Conservation (phyloP, 1,284 basidiomycete genomes). For the Cutaneotrichosporon sp. region DNA sequence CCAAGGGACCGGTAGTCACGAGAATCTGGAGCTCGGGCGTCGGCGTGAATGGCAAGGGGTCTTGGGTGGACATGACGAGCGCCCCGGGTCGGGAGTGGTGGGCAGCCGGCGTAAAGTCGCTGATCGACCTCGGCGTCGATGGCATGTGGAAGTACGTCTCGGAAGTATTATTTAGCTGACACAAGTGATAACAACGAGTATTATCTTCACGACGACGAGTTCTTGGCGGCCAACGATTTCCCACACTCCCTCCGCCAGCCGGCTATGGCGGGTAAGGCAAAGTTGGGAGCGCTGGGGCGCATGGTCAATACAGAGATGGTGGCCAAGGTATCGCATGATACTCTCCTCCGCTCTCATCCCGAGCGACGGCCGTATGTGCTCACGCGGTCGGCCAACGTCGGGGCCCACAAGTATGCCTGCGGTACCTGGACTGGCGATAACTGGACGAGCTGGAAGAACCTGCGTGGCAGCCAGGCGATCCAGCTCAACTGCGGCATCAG, state of each 20-base stretch:
- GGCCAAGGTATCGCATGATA: conserved; percentile 49
- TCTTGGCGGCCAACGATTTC: conserved; percentile 36
- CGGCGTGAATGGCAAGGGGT: conserved; percentile 50
- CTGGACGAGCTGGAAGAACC: conserved; percentile 52
- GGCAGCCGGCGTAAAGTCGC: conserved; percentile 48
- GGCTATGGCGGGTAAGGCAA: conserved; percentile 28
- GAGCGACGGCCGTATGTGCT: conserved; percentile 52
- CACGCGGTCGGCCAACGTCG: conserved; percentile 54
- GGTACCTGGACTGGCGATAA: conserved; percentile 56
- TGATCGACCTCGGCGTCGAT: conserved; percentile 53
- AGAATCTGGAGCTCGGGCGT: conserved; percentile 53
- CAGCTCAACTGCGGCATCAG: conserved; percentile 52
- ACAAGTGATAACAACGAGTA: conserved; percentile 55
- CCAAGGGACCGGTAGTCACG: conserved; percentile 46
- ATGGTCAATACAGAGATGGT: conserved; percentile 55
- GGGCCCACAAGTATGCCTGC: conserved; percentile 53
- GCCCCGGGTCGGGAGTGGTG: conserved; percentile 53
- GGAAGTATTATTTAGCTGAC: conserved; percentile 8
- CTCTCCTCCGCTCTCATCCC: conserved; percentile 40
- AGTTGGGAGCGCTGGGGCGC: conserved; percentile 50
- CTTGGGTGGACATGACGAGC: conserved; percentile 55
- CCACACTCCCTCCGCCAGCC: conserved; percentile 28
- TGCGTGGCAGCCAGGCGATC: conserved; percentile 51
- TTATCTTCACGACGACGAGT: conserved; percentile 52
- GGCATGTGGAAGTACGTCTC: conserved; percentile 53